phyloP scores from a whole-genome alignment of 1,284 basidiomycete genomes.

The Coriolopsis trogii region DNA sequence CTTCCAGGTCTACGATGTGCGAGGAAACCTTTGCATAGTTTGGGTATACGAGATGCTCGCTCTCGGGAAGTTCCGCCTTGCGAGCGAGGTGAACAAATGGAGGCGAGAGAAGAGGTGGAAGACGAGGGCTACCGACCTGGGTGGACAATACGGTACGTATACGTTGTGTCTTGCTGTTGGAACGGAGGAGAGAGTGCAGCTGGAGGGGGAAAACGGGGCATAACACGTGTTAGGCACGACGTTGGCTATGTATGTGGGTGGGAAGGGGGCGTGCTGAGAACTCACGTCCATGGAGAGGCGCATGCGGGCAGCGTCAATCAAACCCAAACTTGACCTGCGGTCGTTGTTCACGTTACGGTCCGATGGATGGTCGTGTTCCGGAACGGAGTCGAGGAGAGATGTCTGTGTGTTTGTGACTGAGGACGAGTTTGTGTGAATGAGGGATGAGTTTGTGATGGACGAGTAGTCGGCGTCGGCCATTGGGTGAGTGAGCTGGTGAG shows the following conservation, averaged over 20 bases:
- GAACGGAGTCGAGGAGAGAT: conserved; percentile 27
- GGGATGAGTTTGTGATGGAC: conserved; percentile 29
- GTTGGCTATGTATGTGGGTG: conserved; percentile 26
- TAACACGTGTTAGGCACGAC: conserved; percentile 43
- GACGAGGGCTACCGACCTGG: conserved; percentile 26
- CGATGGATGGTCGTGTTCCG: conserved; percentile 22
- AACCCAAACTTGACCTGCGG: conserved; percentile 32
- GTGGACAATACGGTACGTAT: conserved; percentile 24
- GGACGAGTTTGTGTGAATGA: conserved; percentile 29
- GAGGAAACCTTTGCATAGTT: conserved; percentile 25
- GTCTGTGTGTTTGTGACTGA: conserved; percentile 29
- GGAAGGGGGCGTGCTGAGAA: conserved; percentile 26
- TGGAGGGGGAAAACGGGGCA: conserved; percentile 30
- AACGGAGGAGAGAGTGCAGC: conserved; percentile 37
- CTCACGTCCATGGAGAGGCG: conserved; percentile 37
- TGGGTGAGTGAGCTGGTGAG: conserved; percentile 14
- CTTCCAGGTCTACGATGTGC: conserved; percentile 26
- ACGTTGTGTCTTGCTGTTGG: conserved; percentile 31
- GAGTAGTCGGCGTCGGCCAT: conserved; percentile 28
- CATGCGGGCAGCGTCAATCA: conserved; percentile 39
- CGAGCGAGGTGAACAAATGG: conserved; percentile 20
- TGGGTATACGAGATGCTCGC: conserved; percentile 21
- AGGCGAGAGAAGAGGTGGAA: conserved; percentile 2
- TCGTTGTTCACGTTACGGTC: conserved; percentile 23
- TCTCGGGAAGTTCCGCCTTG: conserved; percentile 26